Base-by-base conservation (phyloP, 192 early-diverging fungal genomes). In the Gryganskiella cystojenkinii region DNA sequence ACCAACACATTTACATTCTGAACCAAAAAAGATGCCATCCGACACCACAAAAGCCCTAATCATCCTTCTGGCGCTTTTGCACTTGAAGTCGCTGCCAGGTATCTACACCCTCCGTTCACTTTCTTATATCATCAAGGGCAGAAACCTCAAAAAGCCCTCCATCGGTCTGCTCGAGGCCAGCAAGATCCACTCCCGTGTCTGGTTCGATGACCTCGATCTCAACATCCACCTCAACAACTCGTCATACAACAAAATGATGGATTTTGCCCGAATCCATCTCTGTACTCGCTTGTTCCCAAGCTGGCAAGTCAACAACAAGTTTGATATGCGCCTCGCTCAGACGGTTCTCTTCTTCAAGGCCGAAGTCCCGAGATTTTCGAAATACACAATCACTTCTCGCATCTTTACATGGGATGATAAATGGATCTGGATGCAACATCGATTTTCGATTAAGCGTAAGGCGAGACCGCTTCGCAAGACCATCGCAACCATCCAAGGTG, bases 161-260 rank as follows among this genome's bases (percentile, higher is more conserved):
- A 55, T 69, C 3, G 74, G 74, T n/a, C 59, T 86, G 5, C 79
- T 86, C 37, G 79, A 70, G 22, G 49, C 81, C 14, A 45, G 66
- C 31, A 59, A 57, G 6, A 70, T 75, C 47, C 69, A 86, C n/a
- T 70, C 79, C 31, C 81, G 84, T 22, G 82, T 82, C 31, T 75
- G 76, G 57, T 80, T 83, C 27, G 84, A 86, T 50, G 84, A 86
- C 61, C 68, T 86, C 9, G 84, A 86, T 47, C 83, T 83, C 43
- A 86, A 86, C 27, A 71, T 72, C 47, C 84, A 86, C 56, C 82
- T 86, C 76, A 82, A 80, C 67, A 81, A 71, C 56, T 80, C 80
- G 17, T 84, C 82, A 19, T 87, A 85, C 66, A 81, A 84, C 67
- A 87, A 87, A 66, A 56, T 84, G 49, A 70, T 87, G 57, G 86